These are phyloP conservation scores for Striga asiatica DNA, from an alignment of 257 asterid species.

Conservation along the genomic window DNA sequence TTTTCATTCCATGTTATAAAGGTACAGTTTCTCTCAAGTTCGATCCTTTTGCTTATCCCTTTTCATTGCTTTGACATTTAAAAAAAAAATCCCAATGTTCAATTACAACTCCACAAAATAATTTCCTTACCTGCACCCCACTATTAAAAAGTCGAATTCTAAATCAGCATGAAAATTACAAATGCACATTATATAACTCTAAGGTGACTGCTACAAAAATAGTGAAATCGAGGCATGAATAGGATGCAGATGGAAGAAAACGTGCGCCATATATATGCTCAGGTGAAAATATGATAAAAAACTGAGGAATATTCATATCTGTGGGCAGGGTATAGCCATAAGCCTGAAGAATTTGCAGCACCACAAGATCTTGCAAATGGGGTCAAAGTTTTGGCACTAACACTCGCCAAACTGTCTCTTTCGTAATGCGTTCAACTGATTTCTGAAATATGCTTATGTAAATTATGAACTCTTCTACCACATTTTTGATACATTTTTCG, in stretches of 20 bases:
- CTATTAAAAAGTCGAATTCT: too few species aligned
- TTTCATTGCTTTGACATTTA: background rate
- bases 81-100: too few species aligned
- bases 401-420: slow-evolving; percentile 23
- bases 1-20: slow-evolving; percentile 92
- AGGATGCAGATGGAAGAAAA: background rate
- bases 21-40: slow-evolving; percentile 29
- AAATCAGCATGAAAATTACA: slow-evolving; percentile 15
- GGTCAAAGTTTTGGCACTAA: slow-evolving; percentile 57
- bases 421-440: slow-evolving; percentile 5
- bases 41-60: background rate
- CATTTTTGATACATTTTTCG: background rate
- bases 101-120: too few species aligned
- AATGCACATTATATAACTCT: background rate
- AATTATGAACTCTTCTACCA: background rate
- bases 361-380: slow-evolving; percentile 54
- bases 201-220: background rate
- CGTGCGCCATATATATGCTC: background rate
- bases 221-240: background rate
- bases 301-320: background rate
- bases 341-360: slow-evolving; percentile 70
- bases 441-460: background rate
- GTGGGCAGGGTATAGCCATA: slow-evolving; percentile 45
- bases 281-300: background rate
- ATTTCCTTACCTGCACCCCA: too few species aligned